phyloP scores from a whole-genome alignment of 1,284 basidiomycete species.

The Cryptococcus depauperatus region DNA sequence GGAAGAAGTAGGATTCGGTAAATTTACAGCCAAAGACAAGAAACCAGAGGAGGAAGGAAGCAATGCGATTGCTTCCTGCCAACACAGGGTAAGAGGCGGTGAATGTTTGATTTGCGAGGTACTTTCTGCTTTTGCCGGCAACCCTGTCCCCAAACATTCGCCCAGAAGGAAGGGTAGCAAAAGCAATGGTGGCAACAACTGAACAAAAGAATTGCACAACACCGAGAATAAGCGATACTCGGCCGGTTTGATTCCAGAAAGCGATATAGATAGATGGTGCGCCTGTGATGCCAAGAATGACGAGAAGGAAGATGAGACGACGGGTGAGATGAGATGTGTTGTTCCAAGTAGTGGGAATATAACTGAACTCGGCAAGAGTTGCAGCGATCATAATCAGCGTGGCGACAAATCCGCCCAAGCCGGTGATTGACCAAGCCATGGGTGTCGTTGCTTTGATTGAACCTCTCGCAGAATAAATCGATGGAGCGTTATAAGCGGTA shows the following conservation, averaged over 20 bases:
- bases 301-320: conserved; percentile 70
- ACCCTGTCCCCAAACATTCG: conserved; percentile 87
- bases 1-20: conserved; percentile 89
- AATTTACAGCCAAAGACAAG: conserved; percentile 91
- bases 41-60: conserved; percentile 72
- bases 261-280: conserved; percentile 88
- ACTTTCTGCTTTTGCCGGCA: conserved; percentile 83
- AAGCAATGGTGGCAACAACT: conserved; percentile 68
- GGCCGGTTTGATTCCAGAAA: conserved; percentile 58
- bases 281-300: conserved; percentile 74
- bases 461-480: conserved; percentile 60
- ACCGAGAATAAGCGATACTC: conserved; percentile 70
- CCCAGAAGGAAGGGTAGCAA: conserved; percentile 79
- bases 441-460: conserved; percentile 55
- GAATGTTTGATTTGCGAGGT: conserved; percentile 90
- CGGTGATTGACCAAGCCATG: conserved; percentile 78
- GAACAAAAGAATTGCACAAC: conserved; percentile 90
- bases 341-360: conserved; percentile 95
- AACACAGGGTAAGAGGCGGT: conserved; percentile 83
- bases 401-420: conserved; percentile 81
- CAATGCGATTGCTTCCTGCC: conserved; percentile 54
- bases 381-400: conserved; percentile 88
- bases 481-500: conserved; percentile 86
- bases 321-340: conserved; percentile 88
- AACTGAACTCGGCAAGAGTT: conserved; percentile 84